These are phyloP conservation scores for Prinsepia uniflora DNA, from an alignment of 306 rosid species.

Conservation along the genomic window DNA sequence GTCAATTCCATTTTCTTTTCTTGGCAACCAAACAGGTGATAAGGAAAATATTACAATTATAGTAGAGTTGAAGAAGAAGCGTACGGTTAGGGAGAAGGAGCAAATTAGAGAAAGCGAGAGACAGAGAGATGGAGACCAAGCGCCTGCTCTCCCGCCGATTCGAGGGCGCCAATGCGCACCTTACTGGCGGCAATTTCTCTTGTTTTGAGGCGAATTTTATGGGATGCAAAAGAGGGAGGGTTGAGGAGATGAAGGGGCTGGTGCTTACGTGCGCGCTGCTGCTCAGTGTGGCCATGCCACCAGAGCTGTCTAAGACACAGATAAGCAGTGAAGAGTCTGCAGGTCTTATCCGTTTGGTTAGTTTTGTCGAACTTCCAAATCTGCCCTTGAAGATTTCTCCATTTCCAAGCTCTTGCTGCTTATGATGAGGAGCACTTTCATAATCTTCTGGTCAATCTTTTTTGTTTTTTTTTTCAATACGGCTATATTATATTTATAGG, in stretches of 20 bases:
- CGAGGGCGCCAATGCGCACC: conserved; percentile 51
- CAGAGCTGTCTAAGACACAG: background rate
- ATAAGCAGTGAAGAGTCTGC: background rate
- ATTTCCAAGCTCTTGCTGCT: background rate
- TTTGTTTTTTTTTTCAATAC: too few relatives aligned
- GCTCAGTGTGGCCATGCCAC: conserved; percentile 38
- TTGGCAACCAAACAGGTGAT: conserved; percentile 4
- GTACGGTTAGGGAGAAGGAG: conserved; percentile 52
- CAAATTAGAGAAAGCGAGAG: conserved; percentile 52
- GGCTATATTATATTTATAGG: too few relatives aligned
- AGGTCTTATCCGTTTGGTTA: conserved; percentile 14
- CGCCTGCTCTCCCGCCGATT: conserved; percentile 66
- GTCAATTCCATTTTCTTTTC: background rate
- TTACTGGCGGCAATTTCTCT: conserved; percentile 28
- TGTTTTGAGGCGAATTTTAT: background rate
- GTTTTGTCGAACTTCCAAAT: background rate
- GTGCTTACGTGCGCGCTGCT: conserved; percentile 43
- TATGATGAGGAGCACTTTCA: background rate
- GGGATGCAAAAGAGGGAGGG: conserved; percentile 6
- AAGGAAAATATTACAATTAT: background rate
- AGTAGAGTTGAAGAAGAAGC: background rate
- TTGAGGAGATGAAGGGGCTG: conserved; percentile 21
- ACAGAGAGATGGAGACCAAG: conserved; percentile 53
- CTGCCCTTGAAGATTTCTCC: background rate
- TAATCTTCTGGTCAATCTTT: background rate